Conservation (phyloP, 495 filamentous ascomycete species). For the Lasiosphaeria hispida region DNA sequence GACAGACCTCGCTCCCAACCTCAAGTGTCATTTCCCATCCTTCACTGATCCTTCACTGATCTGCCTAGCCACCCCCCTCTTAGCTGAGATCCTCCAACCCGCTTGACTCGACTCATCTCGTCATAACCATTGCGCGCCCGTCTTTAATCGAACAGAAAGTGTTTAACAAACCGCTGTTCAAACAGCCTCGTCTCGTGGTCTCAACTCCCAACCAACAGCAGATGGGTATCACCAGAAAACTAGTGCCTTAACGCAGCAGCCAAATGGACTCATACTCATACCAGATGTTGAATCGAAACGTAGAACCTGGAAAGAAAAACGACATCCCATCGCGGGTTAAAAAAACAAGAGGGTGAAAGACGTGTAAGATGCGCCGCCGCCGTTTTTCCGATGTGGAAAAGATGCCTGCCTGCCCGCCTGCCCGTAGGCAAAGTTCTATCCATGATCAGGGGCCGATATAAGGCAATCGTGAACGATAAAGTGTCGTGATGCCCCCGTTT, state of each 20-base stretch:
- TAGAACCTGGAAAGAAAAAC: conserved; percentile 16
- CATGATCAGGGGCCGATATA: not conserved
- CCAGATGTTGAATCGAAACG: conserved; percentile 25
- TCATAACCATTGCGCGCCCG: not conserved
- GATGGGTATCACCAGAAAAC: conserved; percentile 23
- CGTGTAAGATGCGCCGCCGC: not conserved
- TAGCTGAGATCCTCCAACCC: too few species aligned
- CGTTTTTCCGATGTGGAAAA: not conserved
- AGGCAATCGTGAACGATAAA: not conserved
- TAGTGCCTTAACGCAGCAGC: conserved; percentile 17
- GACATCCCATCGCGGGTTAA: not conserved
- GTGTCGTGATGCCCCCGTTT: not conserved
- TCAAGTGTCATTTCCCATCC: too few species aligned
- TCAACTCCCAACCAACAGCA: conserved; percentile 18
- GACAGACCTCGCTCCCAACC: too few species aligned
- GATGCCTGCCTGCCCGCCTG: not conserved
- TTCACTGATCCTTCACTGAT: too few species aligned
- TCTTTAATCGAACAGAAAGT: not conserved
- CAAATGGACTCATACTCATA: conserved; percentile 23
- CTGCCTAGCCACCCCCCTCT: too few species aligned
- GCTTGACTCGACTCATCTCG: too few species aligned
- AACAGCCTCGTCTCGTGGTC: not conserved
- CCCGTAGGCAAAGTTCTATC: conserved; percentile 1
- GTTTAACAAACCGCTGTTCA: conserved; percentile 1
- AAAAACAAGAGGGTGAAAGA: conserved; percentile 5